Percentiles rank a stretch among this genome's conserved stretches.
Evolutionary conservation across 352 stramenopile genomes (phyloP).

Genomic region (Poterioochromonas sp.): DNA sequence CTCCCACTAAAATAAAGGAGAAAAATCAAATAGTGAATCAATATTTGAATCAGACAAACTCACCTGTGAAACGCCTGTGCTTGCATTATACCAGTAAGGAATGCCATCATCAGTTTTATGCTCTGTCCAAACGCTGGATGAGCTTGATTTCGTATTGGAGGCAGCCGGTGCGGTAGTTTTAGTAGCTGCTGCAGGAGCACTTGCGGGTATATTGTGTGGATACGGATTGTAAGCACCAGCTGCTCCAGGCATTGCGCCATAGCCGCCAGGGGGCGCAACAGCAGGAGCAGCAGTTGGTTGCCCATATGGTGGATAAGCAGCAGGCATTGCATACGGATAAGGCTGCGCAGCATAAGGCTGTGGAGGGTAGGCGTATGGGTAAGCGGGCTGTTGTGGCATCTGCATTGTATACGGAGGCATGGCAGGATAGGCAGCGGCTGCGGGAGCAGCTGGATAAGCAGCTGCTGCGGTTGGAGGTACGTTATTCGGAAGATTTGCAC

Average conservation of each 20-base stretch:
- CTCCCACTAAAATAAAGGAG: background rate
- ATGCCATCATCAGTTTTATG: constrained; percentile 34
- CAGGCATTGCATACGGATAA: too few relatives aligned
- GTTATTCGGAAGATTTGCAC: background rate
- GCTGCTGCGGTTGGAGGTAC: background rate
- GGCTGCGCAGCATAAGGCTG: background rate
- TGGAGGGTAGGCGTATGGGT: background rate
- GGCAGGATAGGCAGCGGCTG: background rate
- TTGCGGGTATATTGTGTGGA: background rate
- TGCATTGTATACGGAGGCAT: background rate
- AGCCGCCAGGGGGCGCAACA: constrained; percentile 2
- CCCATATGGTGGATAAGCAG: background rate
- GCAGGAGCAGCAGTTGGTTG: background rate
- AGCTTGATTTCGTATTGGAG: background rate
- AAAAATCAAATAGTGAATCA: too few relatives aligned
- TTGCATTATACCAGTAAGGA: constrained; percentile 57
- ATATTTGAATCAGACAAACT: too few relatives aligned
- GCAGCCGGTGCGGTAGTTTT: background rate
- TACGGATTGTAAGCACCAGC: background rate
- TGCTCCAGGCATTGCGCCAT: background rate
- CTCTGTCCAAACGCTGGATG: constrained; percentile 36
- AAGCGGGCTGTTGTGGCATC: background rate
- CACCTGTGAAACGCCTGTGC: constrained; percentile 56
- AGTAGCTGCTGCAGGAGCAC: constrained; percentile 2
- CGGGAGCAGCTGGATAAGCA: too few relatives aligned